Base-by-base conservation (phyloP, 176 grass and related monocot species). In the Ananas comosus region DNA sequence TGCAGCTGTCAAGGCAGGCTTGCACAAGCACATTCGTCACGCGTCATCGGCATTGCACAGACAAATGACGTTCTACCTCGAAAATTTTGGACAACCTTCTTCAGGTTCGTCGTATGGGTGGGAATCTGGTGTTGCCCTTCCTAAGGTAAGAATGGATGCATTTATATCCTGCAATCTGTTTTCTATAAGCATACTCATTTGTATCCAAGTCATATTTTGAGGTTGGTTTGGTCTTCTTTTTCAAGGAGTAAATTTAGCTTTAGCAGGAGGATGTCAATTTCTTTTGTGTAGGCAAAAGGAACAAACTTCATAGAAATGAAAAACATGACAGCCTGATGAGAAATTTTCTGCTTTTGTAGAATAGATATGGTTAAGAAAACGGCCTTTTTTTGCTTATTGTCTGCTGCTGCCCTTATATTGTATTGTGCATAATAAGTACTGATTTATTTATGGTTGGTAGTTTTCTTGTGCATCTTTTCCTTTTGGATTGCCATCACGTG, bases 1-100 rank as follows among this genome's bases (percentile, higher is more conserved):
- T 80, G 73, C 85, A 65, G 79, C 87, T 5, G 84, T 73, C 23
- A 96, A 88, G 81, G 87, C 87, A 63, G 84, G 77, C 56, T 71
- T 96, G 67, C 80, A 91, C 75, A 96, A 69, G 23, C 82, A 96
- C 65, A 61, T 91, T 75, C 87, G 87, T 72, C 91, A 96, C 56
- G 81, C 68, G 1, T 96, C 91, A 28, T 70, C 70, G 10, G 82
- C 78, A 77, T 69, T 96, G 67, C 67, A 85, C 9, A 65, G 17
- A 33, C 72, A 54, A 53, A 88, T 85, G 82, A 63, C 49, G 16
- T 49, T 66, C 69, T 91, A 79, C 77, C 64, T 96, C 12, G 18
- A 91, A 29, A 81, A 63, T 13, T 76, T 64, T 64, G 22, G 51
- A 16, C 50, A 81, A 1, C 12, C 47, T 53, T 88, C 85, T 87